Evolutionary conservation across 805 yeast species (phyloP).

Genomic region (Jamesozyma hellenica): DNA sequence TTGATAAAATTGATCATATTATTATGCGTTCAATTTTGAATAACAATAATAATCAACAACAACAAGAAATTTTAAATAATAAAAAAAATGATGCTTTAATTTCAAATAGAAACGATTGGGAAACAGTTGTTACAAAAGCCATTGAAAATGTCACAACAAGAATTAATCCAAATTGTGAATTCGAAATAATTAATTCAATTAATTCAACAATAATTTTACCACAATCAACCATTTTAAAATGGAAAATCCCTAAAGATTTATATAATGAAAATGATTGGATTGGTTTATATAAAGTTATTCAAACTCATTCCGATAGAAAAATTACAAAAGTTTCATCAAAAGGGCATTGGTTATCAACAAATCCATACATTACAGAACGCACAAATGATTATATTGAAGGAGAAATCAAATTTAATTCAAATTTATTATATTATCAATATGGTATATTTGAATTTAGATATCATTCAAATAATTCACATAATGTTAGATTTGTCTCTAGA

Average conservation of each 20-base stretch:
- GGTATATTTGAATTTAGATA: constrained; percentile 70
- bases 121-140: constrained; percentile 14
- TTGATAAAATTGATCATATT: constrained; percentile 34
- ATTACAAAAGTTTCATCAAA: constrained; percentile 51
- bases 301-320: constrained; percentile 45
- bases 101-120: constrained; percentile 11
- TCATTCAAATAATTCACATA: constrained; percentile 57
- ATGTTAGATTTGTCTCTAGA: constrained; percentile 52
- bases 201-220: constrained; percentile 26
- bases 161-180: constrained; percentile 21
- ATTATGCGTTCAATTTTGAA: constrained; percentile 11
- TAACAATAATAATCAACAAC: background rate
- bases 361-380: constrained; percentile 11
- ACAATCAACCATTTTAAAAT: constrained; percentile 41
- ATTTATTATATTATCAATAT: constrained; percentile 48
- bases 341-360: constrained; percentile 54
- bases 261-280: constrained; percentile 59
- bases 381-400: constrained; percentile 33
- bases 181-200: constrained; percentile 19
- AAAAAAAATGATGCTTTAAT: background rate
- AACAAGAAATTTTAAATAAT: background rate
- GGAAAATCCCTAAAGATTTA: constrained; percentile 39
- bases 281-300: constrained; percentile 58
- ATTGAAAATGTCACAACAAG: constrained; percentile 13
- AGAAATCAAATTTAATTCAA: constrained; percentile 37